Conservation (phyloP, 768 basidiomycete genomes). For the Tulasnella calospora region DNA sequence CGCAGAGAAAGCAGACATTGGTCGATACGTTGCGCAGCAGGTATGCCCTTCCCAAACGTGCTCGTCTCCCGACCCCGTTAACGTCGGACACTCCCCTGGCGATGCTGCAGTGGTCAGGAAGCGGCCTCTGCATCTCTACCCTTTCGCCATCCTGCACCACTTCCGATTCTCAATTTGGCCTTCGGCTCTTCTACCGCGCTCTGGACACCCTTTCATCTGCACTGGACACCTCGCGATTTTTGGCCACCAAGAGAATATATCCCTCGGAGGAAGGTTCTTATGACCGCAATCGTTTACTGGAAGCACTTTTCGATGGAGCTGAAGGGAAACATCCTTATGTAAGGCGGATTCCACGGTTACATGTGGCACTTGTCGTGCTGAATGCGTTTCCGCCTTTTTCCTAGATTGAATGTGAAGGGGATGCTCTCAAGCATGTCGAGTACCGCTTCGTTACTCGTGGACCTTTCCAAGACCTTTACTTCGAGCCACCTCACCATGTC, state of each 20-base stretch:
- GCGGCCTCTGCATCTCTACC: slow-evolving; percentile 8
- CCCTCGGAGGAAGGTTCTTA: background rate
- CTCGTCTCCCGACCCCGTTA: background rate
- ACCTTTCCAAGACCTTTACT: slow-evolving; percentile 6
- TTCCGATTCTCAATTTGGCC: background rate
- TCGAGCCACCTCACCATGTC: slow-evolving; percentile 7
- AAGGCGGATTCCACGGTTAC: background rate
- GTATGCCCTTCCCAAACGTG: background rate
- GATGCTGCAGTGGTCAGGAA: background rate
- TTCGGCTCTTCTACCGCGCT: slow-evolving; percentile 9
- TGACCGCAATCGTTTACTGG: background rate
- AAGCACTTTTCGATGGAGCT: slow-evolving; percentile 7
- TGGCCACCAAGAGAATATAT: slow-evolving; percentile 12
- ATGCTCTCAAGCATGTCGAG: background rate
- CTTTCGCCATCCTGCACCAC: background rate
- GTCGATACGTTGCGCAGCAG: background rate
- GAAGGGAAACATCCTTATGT: background rate
- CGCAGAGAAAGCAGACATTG: background rate
- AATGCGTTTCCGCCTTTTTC: background rate
- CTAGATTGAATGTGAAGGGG: slow-evolving; percentile 9
- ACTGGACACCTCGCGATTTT: slow-evolving; percentile 4
- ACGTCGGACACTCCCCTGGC: no score
- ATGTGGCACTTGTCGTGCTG: background rate
- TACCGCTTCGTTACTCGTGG: slow-evolving; percentile 16
- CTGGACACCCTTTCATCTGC: background rate